Evolutionary conservation across 805 yeast species (phyloP), one percentile per base, ranked within the genome.

Genomic region (Schwanniomyces occidentalis): DNA sequence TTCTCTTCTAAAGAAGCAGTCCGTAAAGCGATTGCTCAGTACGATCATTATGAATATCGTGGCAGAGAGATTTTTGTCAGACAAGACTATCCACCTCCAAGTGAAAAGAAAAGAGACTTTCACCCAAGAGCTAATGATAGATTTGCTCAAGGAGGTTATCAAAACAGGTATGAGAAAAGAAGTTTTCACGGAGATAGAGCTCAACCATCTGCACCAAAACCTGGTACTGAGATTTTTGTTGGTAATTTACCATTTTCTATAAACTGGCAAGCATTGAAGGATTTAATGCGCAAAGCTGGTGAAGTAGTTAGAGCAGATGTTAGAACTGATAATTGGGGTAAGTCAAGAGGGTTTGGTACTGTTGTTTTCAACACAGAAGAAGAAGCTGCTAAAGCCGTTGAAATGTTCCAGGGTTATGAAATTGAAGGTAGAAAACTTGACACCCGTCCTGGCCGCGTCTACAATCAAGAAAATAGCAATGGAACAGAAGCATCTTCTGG

Each of bases 41-140:
- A 72, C 50, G 84, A 85, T 61, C 81, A 85, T 52, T 69, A 80
- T 19, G 69, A 66, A 22, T 75, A 80, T 44, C 62, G 69, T 52
- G 95, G 88, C 9, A 80, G 97, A 59, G 82, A 78, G 49, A 83
- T 89, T 27, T 88, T 84, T 59, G 95, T 90, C 7, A 81, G 97
- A 65, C 95, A 83, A 56, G 95, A 89, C 62, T 82, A 86, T 56
- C 93, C 93, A 22, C 93, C 93, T 17, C 93, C 91, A 37, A 54
- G 51, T 17, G 60, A 61, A 30, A 61, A 58, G 42, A 49, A 65
- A 37, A 58, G 57, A 27, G 42, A 48, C 12, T 25, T 25, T 29
- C 26, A 48, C 28, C 41, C 44, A 13, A 41, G 48, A 17, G 44
- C 55, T 32, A 49, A 46, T 30, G 56, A 47, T 24, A 45, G 57